Base-by-base conservation (phyloP, 306 rosid species). In the Ziziphus jujuba region DNA sequence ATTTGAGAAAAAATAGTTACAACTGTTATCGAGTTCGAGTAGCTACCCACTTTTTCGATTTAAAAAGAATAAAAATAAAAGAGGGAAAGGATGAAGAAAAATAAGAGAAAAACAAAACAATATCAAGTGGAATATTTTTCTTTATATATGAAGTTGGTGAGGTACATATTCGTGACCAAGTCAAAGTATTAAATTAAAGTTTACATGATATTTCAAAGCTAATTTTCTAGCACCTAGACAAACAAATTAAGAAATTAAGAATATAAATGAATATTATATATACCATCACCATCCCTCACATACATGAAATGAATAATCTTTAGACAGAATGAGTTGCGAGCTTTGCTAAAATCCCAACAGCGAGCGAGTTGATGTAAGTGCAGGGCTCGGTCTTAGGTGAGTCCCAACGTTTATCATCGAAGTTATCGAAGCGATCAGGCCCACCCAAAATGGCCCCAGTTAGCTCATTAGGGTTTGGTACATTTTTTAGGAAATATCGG, bases 381-480 rank as follows among this genome's bases (percentile, higher is more conserved):
- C 95, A 88, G 0, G 98, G 97, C 66, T 93, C 98, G 0, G 98
- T 93, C 50, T 48, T 63, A 9, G 84, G 5, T 1, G 97, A 90
- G 17, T 77, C 86, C 72, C 79, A 74, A 24, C 97, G 93, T 59
- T 86, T 90, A 36, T 93, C 98, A 3, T 74, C 3, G 74, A 90
- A 93, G 33, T 84, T 74, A 51, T 93, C 98, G 2, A 15, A 2
- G 2, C 36, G 12, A 44, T 93, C 90, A 10, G 99, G 97, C 10
- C 97, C 97, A 13, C 96, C 99, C 0, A 93, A 47, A 22, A 93
- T 93, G 38, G 99, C 99, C 1, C 97, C 97, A 0, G 99, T 93
- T 10, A 90, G 84, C 77, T 90, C 96, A 59, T 90, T 67, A 21
- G 88, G 84, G 73, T 93, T 93, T 0, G 97, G 91, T 45, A 6